phyloP scores from a whole-genome alignment of 1,284 basidiomycete species.

The Taiwanofungus camphoratus region DNA sequence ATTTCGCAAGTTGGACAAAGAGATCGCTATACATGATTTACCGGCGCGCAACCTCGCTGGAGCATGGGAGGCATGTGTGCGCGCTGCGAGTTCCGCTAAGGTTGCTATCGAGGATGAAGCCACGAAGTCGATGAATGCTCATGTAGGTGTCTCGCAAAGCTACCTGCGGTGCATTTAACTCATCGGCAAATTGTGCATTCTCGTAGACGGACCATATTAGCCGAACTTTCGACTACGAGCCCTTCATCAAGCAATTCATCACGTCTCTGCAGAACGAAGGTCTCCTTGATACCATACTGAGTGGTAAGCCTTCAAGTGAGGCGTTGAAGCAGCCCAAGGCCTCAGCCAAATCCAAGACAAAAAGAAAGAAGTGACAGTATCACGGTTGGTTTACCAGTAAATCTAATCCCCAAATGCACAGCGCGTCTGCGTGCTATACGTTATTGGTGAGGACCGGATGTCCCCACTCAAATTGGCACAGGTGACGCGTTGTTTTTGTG shows the following conservation, averaged over 20 bases:
- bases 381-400: too few relatives aligned
- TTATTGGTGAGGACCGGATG: too few relatives aligned
- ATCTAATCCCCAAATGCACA: too few relatives aligned
- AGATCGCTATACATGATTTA: conserved; percentile 42
- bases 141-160: conserved; percentile 34
- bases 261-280: conserved; percentile 40
- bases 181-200: too few relatives aligned
- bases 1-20: conserved; percentile 35
- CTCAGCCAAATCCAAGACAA: background rate
- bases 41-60: conserved; percentile 28
- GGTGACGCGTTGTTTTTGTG: too few relatives aligned
- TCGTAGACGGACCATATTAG: conserved; percentile 51
- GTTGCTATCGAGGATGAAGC: conserved; percentile 48
- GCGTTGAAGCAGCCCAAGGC: background rate
- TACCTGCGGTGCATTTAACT: background rate
- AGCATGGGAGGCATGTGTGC: conserved; percentile 44
- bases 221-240: conserved; percentile 57
- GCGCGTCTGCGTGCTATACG: too few relatives aligned
- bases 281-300: conserved; percentile 37
- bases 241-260: conserved; percentile 47
- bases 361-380: background rate
- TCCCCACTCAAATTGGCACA: too few relatives aligned
- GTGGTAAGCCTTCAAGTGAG: conserved; percentile 9
- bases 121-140: conserved; percentile 34
- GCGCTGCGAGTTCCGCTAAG: conserved; percentile 36